phyloP scores from a whole-genome alignment of 2,329 filamentous ascomycete genomes.

The Sporothrix pseudoabietina region DNA sequence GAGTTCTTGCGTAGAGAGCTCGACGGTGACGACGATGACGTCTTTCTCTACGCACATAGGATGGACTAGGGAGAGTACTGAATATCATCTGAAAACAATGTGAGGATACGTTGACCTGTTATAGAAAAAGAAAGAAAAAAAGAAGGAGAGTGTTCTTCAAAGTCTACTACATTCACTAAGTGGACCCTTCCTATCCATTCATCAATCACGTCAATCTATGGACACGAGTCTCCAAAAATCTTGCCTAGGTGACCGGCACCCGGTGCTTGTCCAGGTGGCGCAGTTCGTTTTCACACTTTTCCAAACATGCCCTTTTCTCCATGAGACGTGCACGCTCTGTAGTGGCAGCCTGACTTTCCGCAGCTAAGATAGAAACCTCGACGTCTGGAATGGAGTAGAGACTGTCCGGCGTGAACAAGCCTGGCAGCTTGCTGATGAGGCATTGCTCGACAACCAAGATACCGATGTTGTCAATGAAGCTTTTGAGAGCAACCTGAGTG shows the following conservation, averaged over 20 bases:
- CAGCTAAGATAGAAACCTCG: conserved; percentile 34
- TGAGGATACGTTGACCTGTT: too few relatives aligned
- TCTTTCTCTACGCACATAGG: too few relatives aligned
- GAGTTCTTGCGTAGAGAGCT: neutral
- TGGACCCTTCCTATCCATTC: too few relatives aligned
- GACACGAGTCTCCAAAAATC: too few relatives aligned
- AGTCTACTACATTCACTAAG: too few relatives aligned
- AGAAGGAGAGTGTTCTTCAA: too few relatives aligned
- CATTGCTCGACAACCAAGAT: conserved; percentile 37
- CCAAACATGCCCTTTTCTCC: conserved; percentile 38
- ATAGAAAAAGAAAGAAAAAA: too few relatives aligned
- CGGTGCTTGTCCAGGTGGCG: conserved; percentile 32
- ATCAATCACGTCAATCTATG: too few relatives aligned
- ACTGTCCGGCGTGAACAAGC: conserved; percentile 36
- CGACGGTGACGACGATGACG: too few relatives aligned
- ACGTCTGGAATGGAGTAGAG: conserved; percentile 35
- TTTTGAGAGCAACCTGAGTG: conserved; percentile 36
- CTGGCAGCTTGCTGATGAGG: conserved; percentile 35
- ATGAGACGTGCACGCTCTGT: conserved; percentile 34
- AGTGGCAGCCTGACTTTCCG: conserved; percentile 34
- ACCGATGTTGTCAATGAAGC: conserved; percentile 38
- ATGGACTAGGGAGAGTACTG: too few relatives aligned
- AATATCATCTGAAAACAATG: too few relatives aligned
- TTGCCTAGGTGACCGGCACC: too few relatives aligned
- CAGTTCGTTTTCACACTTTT: conserved; percentile 30